Percentiles rank a stretch among this genome's conserved stretches.
These are phyloP conservation scores for Hypoxylon perforatum DNA, from an alignment of 495 filamentous ascomycete species.

Conservation along the genomic window DNA sequence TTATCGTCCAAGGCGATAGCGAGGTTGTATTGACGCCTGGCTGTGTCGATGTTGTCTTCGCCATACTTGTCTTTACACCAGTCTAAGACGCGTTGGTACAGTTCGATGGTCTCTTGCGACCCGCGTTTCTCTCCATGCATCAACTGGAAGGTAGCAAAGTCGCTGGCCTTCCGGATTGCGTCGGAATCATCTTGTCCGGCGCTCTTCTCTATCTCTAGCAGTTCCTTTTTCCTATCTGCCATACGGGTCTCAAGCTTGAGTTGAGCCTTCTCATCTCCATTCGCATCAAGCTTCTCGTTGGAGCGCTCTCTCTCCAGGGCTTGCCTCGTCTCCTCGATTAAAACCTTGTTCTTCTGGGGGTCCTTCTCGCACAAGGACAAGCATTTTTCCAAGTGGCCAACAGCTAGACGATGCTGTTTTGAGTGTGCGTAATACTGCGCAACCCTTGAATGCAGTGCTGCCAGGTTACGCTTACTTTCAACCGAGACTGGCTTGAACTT, in stretches of 20 bases:
- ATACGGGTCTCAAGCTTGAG: neutral
- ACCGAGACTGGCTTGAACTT: neutral
- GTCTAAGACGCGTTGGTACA: neutral
- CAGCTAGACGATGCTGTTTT: too few relatives aligned
- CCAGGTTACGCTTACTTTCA: neutral
- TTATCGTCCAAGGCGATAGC: neutral
- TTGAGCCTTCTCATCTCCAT: neutral
- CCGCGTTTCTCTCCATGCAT: neutral
- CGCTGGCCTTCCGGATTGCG: neutral
- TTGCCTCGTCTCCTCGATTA: neutral
- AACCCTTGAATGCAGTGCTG: neutral
- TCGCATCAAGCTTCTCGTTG: too few relatives aligned
- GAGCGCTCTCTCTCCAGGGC: too few relatives aligned
- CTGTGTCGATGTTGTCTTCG: neutral
- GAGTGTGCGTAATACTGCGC: too few relatives aligned
- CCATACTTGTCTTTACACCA: neutral
- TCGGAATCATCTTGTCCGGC: neutral
- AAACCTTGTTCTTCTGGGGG: neutral
- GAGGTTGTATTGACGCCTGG: neutral
- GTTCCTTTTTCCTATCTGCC: neutral
- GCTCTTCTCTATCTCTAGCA: neutral
- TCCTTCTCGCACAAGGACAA: too few relatives aligned
- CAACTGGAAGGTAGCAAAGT: neutral
- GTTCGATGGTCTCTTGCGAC: neutral
- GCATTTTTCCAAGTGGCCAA: neutral